Base-by-base conservation (phyloP, 192 early-diverging fungal genomes). In the Pecoramyces ruminantium region DNA sequence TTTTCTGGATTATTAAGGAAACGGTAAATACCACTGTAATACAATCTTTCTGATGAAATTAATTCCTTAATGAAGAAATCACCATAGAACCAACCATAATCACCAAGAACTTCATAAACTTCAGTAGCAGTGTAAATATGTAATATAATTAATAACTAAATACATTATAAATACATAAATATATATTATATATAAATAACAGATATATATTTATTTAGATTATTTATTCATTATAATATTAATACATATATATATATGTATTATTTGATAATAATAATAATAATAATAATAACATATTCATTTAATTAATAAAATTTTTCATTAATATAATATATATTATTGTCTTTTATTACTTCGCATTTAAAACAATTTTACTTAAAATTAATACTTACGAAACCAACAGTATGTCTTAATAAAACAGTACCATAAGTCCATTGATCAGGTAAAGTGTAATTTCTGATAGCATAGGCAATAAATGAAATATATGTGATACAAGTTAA, bases 31-130 rank as follows among this genome's bases (percentile, higher is more conserved):
- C 97, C 97, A 29, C 92, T 96, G 85, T 97, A 97, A 79, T 93
- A 90, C 29, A 93, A 87, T 79, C 90, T 90, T 82, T 27, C 83
- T 82, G 79, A 78, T 80, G 40, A 79, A 79, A 78, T 30, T 38
- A 30, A 79, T 11, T 93, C 91, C 84, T 95, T 95, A 79, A 96
- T 90, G 28, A 79, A 83, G 34, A 58, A 34, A 29, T 98, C 97
- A 78, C 95, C 96, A 84, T 98, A 97, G 87, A 99, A 99, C 96
- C 96, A 99, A 6, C 96, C 97, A 87, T 95, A 95, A 82, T 96
- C 94, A 78, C 97, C 96, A 79, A 97, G 88, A 11, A 92, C 95
- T 84, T 97, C 94, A 87, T 95, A 96, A 77, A 97, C 93, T 13
- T 95, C 95, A 29, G 93, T 86, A 14, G 97, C 92, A 38, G 94